Evolutionary conservation across 345 rosid genomes (phyloP), one percentile per base, ranked within the genome.

Genomic region (Salix suchowensis): DNA sequence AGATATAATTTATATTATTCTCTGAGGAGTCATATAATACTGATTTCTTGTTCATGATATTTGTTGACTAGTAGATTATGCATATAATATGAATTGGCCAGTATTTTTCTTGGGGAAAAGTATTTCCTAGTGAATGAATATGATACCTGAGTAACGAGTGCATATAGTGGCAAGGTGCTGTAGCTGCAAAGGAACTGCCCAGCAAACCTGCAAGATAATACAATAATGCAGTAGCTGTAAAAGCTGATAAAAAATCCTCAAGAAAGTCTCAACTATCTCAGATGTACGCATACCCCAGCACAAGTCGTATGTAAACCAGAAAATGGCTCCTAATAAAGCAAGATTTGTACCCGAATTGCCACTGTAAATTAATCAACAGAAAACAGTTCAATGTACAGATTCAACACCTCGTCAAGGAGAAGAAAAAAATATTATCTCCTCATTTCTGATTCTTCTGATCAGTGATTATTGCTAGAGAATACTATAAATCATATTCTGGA

Each of bases 151-250:
- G 98, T 91, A 77, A 88, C 97, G 72, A 91, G 82, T 65, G 98
- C 98, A 85, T 93, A 95, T 36, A 95, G 91, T 37, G 98, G 97
- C 78, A 95, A 75, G 77, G 97, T 95, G 89, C 97, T 93, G 87
- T 95, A 95, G 86, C 98, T 95, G 87, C 98, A 93, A 30, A 93
- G 87, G 71, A 95, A 95, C 73, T 91, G 98, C 67, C 96, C 96
- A 10, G 91, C 79, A 84, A 91, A 89, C 85, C 98, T 93, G 72
- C 76, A 85, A 71, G 66, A 77, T 18, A 78, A 65, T 16, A 61
- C 62, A 77, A 70, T 15, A 42, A 28, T n/a, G 30, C 44, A 30
- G 44, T 75, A 6, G 48, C 28, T 19, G 21, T 10, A 68, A 70
- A 16, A 24, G 44, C 65, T 23, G 54, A 67, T 67, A 30, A 30